phyloP scores from a whole-genome alignment of 2,329 filamentous ascomycete genomes.

The Periconia macrospinosa region DNA sequence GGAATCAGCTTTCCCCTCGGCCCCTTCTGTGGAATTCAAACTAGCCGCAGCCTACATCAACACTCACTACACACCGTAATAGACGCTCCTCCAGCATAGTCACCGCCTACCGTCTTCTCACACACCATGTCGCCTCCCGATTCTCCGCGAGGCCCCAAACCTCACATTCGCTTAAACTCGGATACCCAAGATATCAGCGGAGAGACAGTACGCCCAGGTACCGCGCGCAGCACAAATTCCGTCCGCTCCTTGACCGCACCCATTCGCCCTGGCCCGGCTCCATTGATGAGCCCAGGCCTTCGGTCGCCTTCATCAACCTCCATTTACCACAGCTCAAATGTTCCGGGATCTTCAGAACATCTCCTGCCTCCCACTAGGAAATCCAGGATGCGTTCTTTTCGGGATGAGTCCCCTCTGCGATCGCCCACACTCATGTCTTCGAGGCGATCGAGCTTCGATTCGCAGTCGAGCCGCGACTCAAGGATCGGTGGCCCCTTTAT shows the following conservation, averaged over 20 bases:
- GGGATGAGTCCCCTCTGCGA: slow-evolving; percentile 54
- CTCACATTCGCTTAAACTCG: slow-evolving; percentile 67
- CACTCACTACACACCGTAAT: slow-evolving; percentile 29
- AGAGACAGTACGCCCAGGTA: slow-evolving; percentile 38
- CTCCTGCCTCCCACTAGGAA: slow-evolving; percentile 51
- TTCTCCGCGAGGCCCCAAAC: slow-evolving; percentile 45
- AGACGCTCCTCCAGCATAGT: slow-evolving; percentile 19
- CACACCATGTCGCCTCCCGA: slow-evolving; percentile 28
- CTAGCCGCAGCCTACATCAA: slow-evolving; percentile 28
- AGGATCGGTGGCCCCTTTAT: slow-evolving; percentile 49
- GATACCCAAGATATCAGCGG: slow-evolving; percentile 56
- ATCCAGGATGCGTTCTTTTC: slow-evolving; percentile 52
- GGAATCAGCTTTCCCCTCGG: slow-evolving; percentile 18
- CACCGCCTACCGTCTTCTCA: slow-evolving; percentile 30
- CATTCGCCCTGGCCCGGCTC: slow-evolving; percentile 41
- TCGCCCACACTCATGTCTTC: slow-evolving; percentile 60
- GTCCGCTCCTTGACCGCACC: slow-evolving; percentile 50
- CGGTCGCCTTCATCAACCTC: slow-evolving; percentile 27
- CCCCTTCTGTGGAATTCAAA: slow-evolving; percentile 26
- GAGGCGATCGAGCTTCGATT: slow-evolving; percentile 67
- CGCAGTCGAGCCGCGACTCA: slow-evolving; percentile 60
- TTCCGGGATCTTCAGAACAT: slow-evolving; percentile 52
- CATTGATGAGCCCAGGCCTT: slow-evolving; percentile 20
- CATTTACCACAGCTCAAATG: slow-evolving; percentile 38
- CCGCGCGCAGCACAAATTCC: slow-evolving; percentile 43